Conservation (phyloP, 2,329 filamentous ascomycete species). For the Colletotrichum ledebouriae region DNA sequence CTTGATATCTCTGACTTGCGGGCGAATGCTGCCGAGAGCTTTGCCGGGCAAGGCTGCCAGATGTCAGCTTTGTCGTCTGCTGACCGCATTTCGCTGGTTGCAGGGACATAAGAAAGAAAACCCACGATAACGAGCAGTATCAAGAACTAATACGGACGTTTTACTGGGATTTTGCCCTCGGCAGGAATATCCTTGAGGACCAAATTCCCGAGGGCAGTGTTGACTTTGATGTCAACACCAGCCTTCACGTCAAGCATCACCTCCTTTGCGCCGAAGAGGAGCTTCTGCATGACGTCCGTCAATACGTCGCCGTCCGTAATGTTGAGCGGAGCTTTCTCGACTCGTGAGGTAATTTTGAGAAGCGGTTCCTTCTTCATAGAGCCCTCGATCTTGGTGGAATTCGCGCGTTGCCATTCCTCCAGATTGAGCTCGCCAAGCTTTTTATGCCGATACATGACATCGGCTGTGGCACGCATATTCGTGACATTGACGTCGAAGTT, state of each 20-base stretch:
- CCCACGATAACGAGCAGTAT: constrained; percentile 55
- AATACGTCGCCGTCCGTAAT: constrained; percentile 87
- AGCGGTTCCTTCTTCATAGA: constrained; percentile 69
- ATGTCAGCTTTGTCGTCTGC: constrained; percentile 50
- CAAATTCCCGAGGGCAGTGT: constrained; percentile 85
- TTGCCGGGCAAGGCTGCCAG: constrained; percentile 70
- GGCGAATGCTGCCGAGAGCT: constrained; percentile 62
- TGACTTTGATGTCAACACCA: constrained; percentile 83
- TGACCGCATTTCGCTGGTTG: constrained; percentile 21
- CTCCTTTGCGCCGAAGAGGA: constrained; percentile 80
- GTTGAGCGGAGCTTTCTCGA: constrained; percentile 83
- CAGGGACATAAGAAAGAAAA: constrained; percentile 38
- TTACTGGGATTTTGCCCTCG: constrained; percentile 88
- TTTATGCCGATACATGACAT: constrained; percentile 82
- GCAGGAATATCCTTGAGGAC: constrained; percentile 87
- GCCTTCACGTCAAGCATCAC: constrained; percentile 83
- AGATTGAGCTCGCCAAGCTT: constrained; percentile 88
- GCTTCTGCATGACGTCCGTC: constrained; percentile 81
- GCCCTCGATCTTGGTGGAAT: constrained; percentile 77
- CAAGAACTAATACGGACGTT: constrained; percentile 83
- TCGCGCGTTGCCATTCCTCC: constrained; percentile 84
- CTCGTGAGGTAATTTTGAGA: constrained; percentile 80
- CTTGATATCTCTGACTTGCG: constrained; percentile 78
- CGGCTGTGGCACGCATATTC: constrained; percentile 79
- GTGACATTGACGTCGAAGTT: constrained; percentile 87